A percentile compares a stretch with the other conserved stretches of the same genome.
These are phyloP conservation scores for Plasmodium relictum DNA, from an alignment of 169 alveolate genomes.

Conservation along the genomic window DNA sequence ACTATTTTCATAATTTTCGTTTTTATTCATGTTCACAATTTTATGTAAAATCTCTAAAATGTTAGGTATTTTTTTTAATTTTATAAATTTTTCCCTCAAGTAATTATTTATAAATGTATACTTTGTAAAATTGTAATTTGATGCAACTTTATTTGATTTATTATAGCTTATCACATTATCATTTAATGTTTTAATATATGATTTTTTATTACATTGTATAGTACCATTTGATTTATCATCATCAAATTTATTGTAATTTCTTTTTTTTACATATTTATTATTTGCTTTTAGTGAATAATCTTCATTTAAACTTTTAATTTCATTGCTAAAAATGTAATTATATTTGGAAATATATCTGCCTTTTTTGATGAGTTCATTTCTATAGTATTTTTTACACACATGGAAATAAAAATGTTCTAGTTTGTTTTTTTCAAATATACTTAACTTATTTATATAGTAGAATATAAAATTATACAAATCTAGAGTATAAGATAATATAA, in stretches of 20 bases:
- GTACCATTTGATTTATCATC: background rate
- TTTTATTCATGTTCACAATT: background rate
- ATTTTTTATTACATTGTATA: background rate
- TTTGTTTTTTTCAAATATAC: slow-evolving; percentile 1
- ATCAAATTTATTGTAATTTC: background rate
- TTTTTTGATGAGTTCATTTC: background rate
- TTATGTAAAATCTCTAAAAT: slow-evolving; percentile 27
- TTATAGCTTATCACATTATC: background rate
- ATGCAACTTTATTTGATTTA: background rate
- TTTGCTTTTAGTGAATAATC: background rate
- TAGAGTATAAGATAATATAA: slow-evolving; percentile 36
- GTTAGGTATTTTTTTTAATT: slow-evolving; percentile 24
- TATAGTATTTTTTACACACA: slow-evolving; percentile 46
- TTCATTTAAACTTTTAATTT: background rate
- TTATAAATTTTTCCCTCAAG: slow-evolving; percentile 12
- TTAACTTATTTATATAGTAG: slow-evolving; percentile 49
- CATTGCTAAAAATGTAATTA: background rate
- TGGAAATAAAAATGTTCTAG: slow-evolving; percentile 30
- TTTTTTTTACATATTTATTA: background rate
- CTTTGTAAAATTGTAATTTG: slow-evolving; percentile 3
- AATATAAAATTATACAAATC: slow-evolving; percentile 62
- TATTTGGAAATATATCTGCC: background rate
- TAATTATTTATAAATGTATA: slow-evolving; percentile 51
- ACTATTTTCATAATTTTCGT: slow-evolving; percentile 5
- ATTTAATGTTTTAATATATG: background rate